phyloP scores from a whole-genome alignment of 2,329 filamentous ascomycete genomes.

The Metarhizium brunneum region DNA sequence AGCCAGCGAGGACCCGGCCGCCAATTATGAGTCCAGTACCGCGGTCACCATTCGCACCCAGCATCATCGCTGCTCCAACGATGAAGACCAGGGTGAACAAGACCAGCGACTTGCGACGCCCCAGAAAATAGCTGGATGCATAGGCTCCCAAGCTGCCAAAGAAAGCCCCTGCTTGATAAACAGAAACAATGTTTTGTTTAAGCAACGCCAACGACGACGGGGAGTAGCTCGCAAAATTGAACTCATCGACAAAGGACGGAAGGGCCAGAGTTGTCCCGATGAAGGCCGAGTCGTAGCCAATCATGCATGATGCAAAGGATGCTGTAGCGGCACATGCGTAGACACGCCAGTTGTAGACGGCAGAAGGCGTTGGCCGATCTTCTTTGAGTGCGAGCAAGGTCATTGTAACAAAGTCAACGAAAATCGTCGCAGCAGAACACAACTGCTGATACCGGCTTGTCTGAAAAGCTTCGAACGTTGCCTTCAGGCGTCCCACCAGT shows the following conservation, averaged over 20 bases:
- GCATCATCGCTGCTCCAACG: slow-evolving; percentile 11
- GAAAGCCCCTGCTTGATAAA: slow-evolving; percentile 48
- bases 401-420: slow-evolving; percentile 19
- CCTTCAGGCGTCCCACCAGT: background rate
- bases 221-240: slow-evolving; percentile 47
- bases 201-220: slow-evolving; percentile 43
- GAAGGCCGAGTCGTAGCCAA: slow-evolving; percentile 62
- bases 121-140: slow-evolving; percentile 10
- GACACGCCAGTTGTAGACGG: slow-evolving; percentile 53
- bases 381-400: slow-evolving; percentile 42
- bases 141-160: slow-evolving; percentile 13
- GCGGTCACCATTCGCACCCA: slow-evolving; percentile 39
- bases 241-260: slow-evolving; percentile 60
- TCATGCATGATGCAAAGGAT: slow-evolving; percentile 47
- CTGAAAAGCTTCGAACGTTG: no score
- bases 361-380: slow-evolving; percentile 46
- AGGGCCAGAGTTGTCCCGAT: slow-evolving; percentile 69
- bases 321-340: slow-evolving; percentile 44
- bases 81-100: slow-evolving; percentile 12
- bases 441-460: background rate
- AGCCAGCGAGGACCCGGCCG: slow-evolving; percentile 14
- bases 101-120: slow-evolving; percentile 12
- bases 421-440: background rate
- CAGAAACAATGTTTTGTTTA: slow-evolving; percentile 68
- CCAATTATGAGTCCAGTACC: slow-evolving; percentile 13